Evolutionary conservation across 2,329 filamentous ascomycete species (phyloP), one percentile per base, ranked within the genome.

Genomic region (Pseudogymnoascus sp.): DNA sequence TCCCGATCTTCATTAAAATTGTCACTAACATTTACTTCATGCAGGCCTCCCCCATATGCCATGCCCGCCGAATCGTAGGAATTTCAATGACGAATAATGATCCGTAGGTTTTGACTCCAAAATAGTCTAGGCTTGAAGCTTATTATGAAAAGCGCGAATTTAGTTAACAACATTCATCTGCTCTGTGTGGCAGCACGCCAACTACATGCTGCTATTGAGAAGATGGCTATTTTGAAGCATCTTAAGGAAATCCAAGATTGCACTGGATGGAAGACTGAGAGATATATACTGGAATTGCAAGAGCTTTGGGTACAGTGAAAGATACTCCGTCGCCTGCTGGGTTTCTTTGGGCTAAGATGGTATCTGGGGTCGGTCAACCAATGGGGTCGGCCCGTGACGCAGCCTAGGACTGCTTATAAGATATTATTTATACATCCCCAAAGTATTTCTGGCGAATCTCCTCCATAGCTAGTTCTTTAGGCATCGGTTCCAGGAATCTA

Each of bases 401-500:
- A 21, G 3, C 21, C 21, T 21, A 21, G 21, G 16, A 16, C 16
- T 21, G 11, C 4, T 44, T 23, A 44, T 44, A 6, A 12, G 3
- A 21, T 44, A 44, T 44, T 23, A 59, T n/a, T 64, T 63, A 71
- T 60, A 69, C 66, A 66, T 74, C 71, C 53, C 72, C 73, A 70
- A 75, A 77, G 65, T 72, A 70, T 67, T 70, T 72, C 63, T 72
- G 71, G 56, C 77, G 71, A 31, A 73, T 69, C 60, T 64, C 67
- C 63, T 79, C 76, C 75, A 79, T 77, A 38, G 65, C 69, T 18
- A 77, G 69, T 65, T 74, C 76, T 62, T 71, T 68, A 14, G 73
- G 74, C 68, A 71, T 71, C 28, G 72, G 72, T 21, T 72, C 67
- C 44, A 80, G 65, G 62, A 79, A 78, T 5, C 73, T 76, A 61